A percentile compares a stretch with the other conserved stretches of the same genome.
These are phyloP conservation scores for Rhynchospora tenuis DNA, from an alignment of 176 grass and related monocot genomes.

Conservation along the genomic window DNA sequence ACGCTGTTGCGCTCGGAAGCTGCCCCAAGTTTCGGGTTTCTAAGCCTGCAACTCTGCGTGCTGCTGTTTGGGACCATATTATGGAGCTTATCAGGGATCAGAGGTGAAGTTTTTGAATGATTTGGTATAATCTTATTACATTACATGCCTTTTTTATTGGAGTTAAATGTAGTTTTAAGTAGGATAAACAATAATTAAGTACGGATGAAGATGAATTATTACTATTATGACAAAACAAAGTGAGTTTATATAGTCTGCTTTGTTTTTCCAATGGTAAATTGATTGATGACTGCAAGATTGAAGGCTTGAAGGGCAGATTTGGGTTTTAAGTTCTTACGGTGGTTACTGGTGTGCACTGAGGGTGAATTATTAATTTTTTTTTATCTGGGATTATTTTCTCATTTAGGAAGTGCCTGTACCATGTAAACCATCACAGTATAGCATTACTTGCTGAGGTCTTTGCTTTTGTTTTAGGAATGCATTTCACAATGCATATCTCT, in stretches of 20 bases:
- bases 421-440: background rate
- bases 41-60: conserved; percentile 45
- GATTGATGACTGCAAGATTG: background rate
- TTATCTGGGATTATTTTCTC: background rate
- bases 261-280: background rate
- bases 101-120: conserved; percentile 35
- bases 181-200: background rate
- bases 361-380: background rate
- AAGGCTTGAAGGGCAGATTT: background rate
- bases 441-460: background rate
- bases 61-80: conserved; percentile 69
- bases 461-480: background rate
- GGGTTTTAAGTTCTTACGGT: background rate
- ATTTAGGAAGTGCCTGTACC: background rate
- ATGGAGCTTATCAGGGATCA: conserved; percentile 63
- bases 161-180: background rate
- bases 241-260: background rate
- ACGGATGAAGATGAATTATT: background rate
- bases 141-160: background rate
- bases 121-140: background rate
- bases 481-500: background rate
- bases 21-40: conserved; percentile 92
- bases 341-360: background rate
- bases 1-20: conserved; percentile 83
- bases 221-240: background rate